Percentiles rank a stretch among this genome's conserved stretches.
Evolutionary conservation across 495 filamentous ascomycete genomes (phyloP).

Genomic region (Xylaria curta): DNA sequence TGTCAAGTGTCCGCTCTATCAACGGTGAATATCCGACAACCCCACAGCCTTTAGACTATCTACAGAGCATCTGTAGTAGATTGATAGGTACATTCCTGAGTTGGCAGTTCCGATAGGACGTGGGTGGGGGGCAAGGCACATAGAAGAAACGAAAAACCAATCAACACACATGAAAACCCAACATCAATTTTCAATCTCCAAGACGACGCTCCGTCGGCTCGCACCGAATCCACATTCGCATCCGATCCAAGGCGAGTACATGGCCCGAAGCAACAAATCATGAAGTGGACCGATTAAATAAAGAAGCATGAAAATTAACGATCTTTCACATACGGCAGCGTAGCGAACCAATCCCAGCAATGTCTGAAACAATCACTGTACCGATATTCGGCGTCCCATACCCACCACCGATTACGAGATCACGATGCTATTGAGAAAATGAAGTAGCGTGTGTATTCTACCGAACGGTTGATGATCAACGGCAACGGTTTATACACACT

Average conservation of each 20-base stretch:
- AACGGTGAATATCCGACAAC: not conserved
- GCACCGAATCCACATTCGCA: conserved; percentile 2
- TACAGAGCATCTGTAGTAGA: not conserved
- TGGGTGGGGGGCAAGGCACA: not conserved
- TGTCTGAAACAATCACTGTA: not conserved
- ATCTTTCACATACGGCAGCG: not conserved
- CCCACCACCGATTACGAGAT: conserved; percentile 1
- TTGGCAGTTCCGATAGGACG: not conserved
- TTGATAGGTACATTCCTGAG: not conserved
- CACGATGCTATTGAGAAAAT: not conserved
- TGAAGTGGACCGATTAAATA: not conserved
- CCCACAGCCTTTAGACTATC: not conserved
- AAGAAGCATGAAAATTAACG: not conserved
- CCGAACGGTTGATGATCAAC: conserved; percentile 12
- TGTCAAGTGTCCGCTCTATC: not conserved
- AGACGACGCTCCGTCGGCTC: not conserved
- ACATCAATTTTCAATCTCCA: not conserved
- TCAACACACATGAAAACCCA: not conserved
- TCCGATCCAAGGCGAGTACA: not conserved
- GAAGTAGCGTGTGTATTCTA: not conserved
- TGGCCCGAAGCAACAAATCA: not conserved
- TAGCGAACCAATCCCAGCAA: not conserved
- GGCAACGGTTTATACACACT: not conserved
- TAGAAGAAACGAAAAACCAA: not conserved
- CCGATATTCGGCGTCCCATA: conserved; percentile 17